Conservation (phyloP, 2,329 filamentous ascomycete species). For the Colletotrichum camelliae region DNA sequence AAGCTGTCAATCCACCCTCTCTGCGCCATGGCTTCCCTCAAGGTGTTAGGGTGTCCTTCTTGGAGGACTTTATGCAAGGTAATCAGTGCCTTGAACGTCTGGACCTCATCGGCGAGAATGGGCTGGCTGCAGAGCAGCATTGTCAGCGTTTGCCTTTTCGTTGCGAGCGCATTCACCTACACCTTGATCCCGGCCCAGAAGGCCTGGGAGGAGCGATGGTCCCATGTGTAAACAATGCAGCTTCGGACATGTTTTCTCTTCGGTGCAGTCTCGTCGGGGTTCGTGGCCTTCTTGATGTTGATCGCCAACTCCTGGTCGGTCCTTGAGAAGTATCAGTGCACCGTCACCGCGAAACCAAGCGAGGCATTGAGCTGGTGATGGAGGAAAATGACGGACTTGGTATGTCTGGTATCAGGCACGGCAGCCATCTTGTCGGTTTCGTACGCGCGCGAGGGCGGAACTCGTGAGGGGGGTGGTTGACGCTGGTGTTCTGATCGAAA, state of each 20-base stretch:
- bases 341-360: neutral
- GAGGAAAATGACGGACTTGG: slow-evolving; percentile 13
- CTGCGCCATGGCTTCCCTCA: slow-evolving; percentile 89
- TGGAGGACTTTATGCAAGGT: slow-evolving; percentile 97
- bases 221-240: slow-evolving; percentile 99
- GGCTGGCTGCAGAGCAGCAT: slow-evolving; percentile 71
- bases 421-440: slow-evolving; percentile 18
- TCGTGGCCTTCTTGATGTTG: slow-evolving; percentile 75
- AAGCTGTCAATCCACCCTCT: slow-evolving; percentile 92
- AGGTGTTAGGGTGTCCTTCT: slow-evolving; percentile 87
- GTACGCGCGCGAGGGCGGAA: slow-evolving; percentile 3
- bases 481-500: neutral
- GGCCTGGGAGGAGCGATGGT: slow-evolving; percentile 92
- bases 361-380: neutral
- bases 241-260: slow-evolving; percentile 94
- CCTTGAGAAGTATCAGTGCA: slow-evolving; percentile 41
- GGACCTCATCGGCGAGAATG: slow-evolving; percentile 96
- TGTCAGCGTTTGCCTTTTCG: neutral
- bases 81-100: slow-evolving; percentile 98
- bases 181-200: slow-evolving; percentile 99
- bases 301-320: slow-evolving; percentile 73
- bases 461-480: neutral
- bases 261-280: slow-evolving; percentile 69
- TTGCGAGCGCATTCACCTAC: slow-evolving; percentile 56
- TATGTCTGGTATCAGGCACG: slow-evolving; percentile 21